Base-by-base conservation (phyloP, 768 basidiomycete genomes). In the Leccinellum luteum region DNA sequence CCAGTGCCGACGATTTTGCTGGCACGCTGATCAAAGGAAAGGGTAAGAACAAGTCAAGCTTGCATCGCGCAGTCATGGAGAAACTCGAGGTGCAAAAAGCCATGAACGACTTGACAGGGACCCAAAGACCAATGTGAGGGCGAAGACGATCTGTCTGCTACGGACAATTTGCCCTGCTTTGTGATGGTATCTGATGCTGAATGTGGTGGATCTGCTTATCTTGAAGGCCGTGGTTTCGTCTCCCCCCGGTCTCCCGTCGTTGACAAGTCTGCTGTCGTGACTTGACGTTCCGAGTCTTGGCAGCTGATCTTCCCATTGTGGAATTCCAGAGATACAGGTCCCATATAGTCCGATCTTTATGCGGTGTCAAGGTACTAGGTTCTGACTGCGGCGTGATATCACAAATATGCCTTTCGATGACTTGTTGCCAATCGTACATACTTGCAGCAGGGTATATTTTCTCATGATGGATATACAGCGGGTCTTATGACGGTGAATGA, bases 1-100 rank as follows among this genome's bases (percentile, higher is more conserved):
- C 64, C 8, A 49, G 32, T 19, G 43, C 45, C 2, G 65, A 71
- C 48, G 64, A 64, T 30, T 19, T 53, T 28, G 25, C 55, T 3
- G 21, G 52, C 19, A 25, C 60, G 34, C 41, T 9, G 4, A 43
- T 59, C 15, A 73, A 71, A 50, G 73, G 61, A 7, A 77, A 75
- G 59, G 66, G 59, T 25, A 77, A 74, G 59, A 80, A 77, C n/a
- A 77, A 75, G 25, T 86, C 87, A 7, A 89, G 86, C 65, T 67
- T 92, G 56, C 86, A 89, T 57, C 77, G 84, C 38, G 89, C 89
- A 0, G 87, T 91, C 3, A 75, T 92, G 78, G 89, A 90, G 62
- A 81, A 77, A 61, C 68, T 90, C 23, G 89, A 91, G 69, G 86
- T 92, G 7, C 83, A 89, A 68, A 82, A 82, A 52, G 89, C 88